Evolutionary conservation across 805 yeast species (phyloP).

Genomic region (Candida multigemmis): DNA sequence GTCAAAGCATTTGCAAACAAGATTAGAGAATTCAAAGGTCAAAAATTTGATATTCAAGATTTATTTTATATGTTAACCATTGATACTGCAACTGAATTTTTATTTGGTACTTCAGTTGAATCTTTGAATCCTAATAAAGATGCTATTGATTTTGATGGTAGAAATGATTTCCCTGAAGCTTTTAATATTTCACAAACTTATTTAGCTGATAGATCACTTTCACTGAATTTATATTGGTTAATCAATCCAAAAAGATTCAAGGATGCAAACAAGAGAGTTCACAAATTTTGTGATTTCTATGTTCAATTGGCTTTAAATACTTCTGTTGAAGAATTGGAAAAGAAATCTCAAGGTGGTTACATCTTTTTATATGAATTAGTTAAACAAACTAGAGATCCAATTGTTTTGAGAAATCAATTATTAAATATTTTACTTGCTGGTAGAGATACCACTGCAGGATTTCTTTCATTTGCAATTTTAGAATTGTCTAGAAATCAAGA

Average conservation of each 20-base stretch:
- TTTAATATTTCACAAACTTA: conserved; percentile 23
- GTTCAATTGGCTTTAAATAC: conserved; percentile 20
- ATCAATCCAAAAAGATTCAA: conserved; percentile 13
- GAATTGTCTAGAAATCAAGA: conserved; percentile 26
- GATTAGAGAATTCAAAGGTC: conserved; percentile 15
- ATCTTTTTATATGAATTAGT: conserved; percentile 29
- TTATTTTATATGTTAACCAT: conserved; percentile 29
- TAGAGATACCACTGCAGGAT: conserved; percentile 35
- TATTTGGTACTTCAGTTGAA: conserved; percentile 30
- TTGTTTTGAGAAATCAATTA: conserved; percentile 26
- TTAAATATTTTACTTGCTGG: conserved; percentile 33
- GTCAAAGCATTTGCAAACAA: conserved; percentile 24
- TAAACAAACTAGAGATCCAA: conserved; percentile 26
- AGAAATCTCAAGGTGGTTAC: conserved; percentile 17
- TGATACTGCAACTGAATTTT: conserved; percentile 32
- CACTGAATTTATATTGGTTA: conserved; percentile 16
- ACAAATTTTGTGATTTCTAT: conserved; percentile 17
- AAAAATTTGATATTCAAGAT: conserved; percentile 26
- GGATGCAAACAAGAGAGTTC: conserved; percentile 14
- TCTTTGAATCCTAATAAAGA: conserved; percentile 20
- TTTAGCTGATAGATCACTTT: conserved; percentile 17
- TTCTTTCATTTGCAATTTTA: conserved; percentile 22
- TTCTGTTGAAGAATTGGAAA: conserved; percentile 15
- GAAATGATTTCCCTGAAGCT: conserved; percentile 21
- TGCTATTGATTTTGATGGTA: conserved; percentile 17